Conservation (phyloP, 495 filamentous ascomycete genomes). For the Podospora tetraspora region DNA sequence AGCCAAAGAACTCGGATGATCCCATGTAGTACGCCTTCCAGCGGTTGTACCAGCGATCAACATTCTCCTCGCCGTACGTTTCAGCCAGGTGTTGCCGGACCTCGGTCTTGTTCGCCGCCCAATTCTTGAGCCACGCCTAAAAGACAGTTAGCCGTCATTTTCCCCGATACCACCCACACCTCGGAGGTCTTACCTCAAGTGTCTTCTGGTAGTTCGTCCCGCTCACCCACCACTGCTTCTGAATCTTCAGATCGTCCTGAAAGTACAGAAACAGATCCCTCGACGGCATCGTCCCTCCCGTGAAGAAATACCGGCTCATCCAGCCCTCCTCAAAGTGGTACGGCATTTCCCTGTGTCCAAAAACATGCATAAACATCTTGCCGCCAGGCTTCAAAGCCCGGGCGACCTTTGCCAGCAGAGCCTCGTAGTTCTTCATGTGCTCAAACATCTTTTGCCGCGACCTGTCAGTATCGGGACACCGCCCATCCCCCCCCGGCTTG, state of each 20-base stretch:
- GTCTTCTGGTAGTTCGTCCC: constrained; percentile 62
- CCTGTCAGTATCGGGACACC: not conserved
- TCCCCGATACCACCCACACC: not conserved
- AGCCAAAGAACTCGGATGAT: constrained; percentile 60
- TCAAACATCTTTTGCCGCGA: constrained; percentile 50
- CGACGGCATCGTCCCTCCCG: constrained; percentile 62
- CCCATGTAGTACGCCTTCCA: constrained; percentile 69
- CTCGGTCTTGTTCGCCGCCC: constrained; percentile 47
- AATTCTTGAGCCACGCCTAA: constrained; percentile 54
- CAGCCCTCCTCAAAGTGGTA: constrained; percentile 67
- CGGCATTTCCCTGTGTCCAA: constrained; percentile 53
- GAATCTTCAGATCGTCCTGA: constrained; percentile 53
- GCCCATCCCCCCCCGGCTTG: not conserved
- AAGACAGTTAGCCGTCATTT: constrained; percentile 14
- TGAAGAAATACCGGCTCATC: constrained; percentile 67
- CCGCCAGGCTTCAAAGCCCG: constrained; percentile 52
- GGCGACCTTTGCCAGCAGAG: constrained; percentile 55
- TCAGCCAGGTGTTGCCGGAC: constrained; percentile 56
- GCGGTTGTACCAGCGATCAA: constrained; percentile 54
- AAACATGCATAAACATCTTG: constrained; percentile 62
- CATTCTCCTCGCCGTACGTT: constrained; percentile 53
- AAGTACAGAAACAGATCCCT: constrained; percentile 62
- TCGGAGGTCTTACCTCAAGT: constrained; percentile 47
- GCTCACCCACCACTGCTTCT: constrained; percentile 60
- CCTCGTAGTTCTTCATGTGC: constrained; percentile 69